Base-by-base conservation (phyloP, 305 asterid genomes). In the Nicotiana rustica region DNA sequence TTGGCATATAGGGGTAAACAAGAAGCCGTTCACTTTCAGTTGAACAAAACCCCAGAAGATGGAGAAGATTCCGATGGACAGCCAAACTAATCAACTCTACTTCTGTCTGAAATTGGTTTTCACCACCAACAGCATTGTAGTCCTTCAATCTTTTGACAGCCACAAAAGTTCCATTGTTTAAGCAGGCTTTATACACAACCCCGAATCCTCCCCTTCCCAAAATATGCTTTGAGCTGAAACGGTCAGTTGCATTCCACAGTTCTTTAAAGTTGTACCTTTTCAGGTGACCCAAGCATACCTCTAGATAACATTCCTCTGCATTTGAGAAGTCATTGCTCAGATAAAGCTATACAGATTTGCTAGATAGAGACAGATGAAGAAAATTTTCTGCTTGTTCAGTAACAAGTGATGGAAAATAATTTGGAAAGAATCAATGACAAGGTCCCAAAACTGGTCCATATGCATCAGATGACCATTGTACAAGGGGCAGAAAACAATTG, bases 141-240 rank as follows among this genome's bases (percentile, higher is more conserved):
- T 93, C 98, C 69, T 93, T 97, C 85, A 97, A 79, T 83, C 98
- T 88, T 90, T 95, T 97, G 67, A 97, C 97, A 17, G 99, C 99
- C 85, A 97, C 97, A 44, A 92, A 84, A 18, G 97, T 91, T 41
- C 98, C 98, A 80, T 93, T 92, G 84, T 36, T 91, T 68, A 97
- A 85, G 18, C 86, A 86, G 67, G 98, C 99, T 83, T 92, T 97
- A 64, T 92, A 97, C 29, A 97, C 99, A 79, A 96, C 86, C 15
- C 99, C 98, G 14, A 89, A 96, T 60, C 99, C 99, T 61, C 99
- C 99, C 83, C 85, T 92, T 9, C 99, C 99, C 82, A 97, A 69
- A 83, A 97, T 92, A 64, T 91, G 90, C 92, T 92, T 97, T 2
- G 96, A 33, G 83, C 81, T 93, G 88, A 97, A 97, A 89, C 92